phyloP scores from a whole-genome alignment of 177 flowering plant genomes.

The Tripterygium wilfordii region DNA sequence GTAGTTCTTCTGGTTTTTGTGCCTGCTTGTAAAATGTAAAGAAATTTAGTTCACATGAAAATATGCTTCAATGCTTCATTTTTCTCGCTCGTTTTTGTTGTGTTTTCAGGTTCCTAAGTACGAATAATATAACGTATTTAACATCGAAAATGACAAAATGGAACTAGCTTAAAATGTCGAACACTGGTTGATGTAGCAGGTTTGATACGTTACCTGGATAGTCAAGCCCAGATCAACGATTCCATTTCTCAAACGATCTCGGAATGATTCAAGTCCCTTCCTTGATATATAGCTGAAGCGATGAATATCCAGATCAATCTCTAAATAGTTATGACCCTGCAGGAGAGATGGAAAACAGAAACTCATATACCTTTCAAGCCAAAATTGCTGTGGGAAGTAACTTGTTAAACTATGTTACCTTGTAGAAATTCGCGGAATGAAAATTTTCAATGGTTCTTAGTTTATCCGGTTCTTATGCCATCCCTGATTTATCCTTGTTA shows the following conservation, averaged over 20 bases:
- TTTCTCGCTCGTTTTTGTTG: too few species aligned
- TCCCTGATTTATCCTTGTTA: too few species aligned
- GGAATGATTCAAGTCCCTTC: constrained; percentile 80
- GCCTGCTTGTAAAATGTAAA: constrained; percentile 23
- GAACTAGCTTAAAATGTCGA: neutral
- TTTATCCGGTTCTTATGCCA: too few species aligned
- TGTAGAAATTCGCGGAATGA: too few species aligned
- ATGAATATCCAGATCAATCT: constrained; percentile 88
- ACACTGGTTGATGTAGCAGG: neutral
- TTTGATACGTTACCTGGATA: constrained; percentile 51
- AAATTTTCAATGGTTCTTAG: too few species aligned
- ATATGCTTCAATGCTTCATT: too few species aligned
- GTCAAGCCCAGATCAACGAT: constrained; percentile 78
- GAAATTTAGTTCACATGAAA: too few species aligned
- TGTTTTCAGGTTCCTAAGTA: too few species aligned
- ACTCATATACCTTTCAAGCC: too few species aligned
- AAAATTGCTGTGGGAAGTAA: neutral
- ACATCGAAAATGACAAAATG: neutral
- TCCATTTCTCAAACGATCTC: constrained; percentile 65
- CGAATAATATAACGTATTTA: neutral
- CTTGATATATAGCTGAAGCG: constrained; percentile 88
- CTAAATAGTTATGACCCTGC: constrained; percentile 85
- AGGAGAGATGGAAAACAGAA: neutral
- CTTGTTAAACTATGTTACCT: too few species aligned
- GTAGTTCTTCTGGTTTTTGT: constrained; percentile 43